Percentiles rank a stretch among this genome's conserved stretches.
phyloP scores from a whole-genome alignment of 805 yeast species.

The Vanderwaltozyma yarrowii region DNA sequence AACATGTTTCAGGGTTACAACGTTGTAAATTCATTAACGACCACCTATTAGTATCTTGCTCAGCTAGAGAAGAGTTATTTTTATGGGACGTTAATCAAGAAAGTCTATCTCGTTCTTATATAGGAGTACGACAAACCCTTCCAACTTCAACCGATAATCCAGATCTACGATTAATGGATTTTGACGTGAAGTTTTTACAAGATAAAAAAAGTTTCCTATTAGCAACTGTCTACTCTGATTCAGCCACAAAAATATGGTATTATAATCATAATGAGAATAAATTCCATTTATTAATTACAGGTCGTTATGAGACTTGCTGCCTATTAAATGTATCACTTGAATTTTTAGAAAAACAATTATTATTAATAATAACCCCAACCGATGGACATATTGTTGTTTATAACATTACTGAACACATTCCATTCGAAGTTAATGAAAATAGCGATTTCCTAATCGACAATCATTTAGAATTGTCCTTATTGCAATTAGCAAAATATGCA shows the following conservation, averaged over 20 bases:
- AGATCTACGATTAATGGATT: constrained; percentile 86
- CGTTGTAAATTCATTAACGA: constrained; percentile 51
- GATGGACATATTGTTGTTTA: constrained; percentile 71
- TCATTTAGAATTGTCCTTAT: neutral
- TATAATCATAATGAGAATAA: constrained; percentile 30
- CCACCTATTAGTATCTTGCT: constrained; percentile 41
- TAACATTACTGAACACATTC: constrained; percentile 33
- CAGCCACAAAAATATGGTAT: constrained; percentile 57
- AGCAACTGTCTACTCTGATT: constrained; percentile 76
- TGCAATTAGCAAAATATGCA: constrained; percentile 5
- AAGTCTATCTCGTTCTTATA: constrained; percentile 32
- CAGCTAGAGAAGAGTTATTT: constrained; percentile 82
- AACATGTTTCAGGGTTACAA: constrained; percentile 87
- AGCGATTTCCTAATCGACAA: constrained; percentile 5
- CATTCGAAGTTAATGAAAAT: constrained; percentile 9
- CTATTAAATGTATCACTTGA: constrained; percentile 51
- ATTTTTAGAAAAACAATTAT: constrained; percentile 18
- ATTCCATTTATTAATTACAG: constrained; percentile 38
- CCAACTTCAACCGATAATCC: constrained; percentile 52
- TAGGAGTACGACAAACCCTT: constrained; percentile 41
- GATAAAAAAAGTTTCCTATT: constrained; percentile 24
- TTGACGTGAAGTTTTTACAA: constrained; percentile 40
- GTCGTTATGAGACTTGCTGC: constrained; percentile 65
- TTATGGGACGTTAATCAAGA: constrained; percentile 55
- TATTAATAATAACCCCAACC: constrained; percentile 56